Conservation (phyloP, 1,284 basidiomycete genomes). For the Leucoagaricus sp. region DNA sequence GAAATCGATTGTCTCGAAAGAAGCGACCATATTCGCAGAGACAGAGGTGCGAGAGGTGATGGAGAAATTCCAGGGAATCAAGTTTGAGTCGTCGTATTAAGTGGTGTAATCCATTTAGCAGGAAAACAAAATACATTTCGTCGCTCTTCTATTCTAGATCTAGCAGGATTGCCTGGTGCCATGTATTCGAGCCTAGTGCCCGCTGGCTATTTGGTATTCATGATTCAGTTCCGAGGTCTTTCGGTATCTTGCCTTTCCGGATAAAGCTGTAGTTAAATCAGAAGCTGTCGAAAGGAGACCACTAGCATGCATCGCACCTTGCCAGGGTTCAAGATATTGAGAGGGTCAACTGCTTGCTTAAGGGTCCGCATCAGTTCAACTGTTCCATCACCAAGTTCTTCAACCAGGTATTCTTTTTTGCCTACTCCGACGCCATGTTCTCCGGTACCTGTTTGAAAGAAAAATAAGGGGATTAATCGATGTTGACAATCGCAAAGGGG, state of each 20-base stretch:
- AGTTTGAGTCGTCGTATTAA: slow-evolving; percentile 15
- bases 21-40: slow-evolving; percentile 70
- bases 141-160: neutral
- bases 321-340: slow-evolving; percentile 80
- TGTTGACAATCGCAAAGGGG: neutral
- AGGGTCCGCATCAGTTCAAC: slow-evolving; percentile 80
- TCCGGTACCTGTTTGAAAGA: slow-evolving; percentile 47
- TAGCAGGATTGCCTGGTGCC: neutral
- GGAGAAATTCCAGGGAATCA: slow-evolving; percentile 55
- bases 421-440: slow-evolving; percentile 72
- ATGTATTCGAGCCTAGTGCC: too few species aligned
- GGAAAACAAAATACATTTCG: neutral
- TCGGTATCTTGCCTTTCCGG: slow-evolving; percentile 22
- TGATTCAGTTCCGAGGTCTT: too few species aligned
- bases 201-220: too few species aligned
- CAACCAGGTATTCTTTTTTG: slow-evolving; percentile 70
- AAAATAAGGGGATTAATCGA: neutral
- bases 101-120: too few species aligned
- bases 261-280: slow-evolving; percentile 31
- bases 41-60: slow-evolving; percentile 71
- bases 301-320: slow-evolving; percentile 50
- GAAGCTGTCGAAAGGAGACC: too few species aligned
- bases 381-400: slow-evolving; percentile 78
- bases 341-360: slow-evolving; percentile 75
- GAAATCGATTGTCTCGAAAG: slow-evolving; percentile 66